phyloP scores from a whole-genome alignment of 257 asterid genomes.

The Solanum gracilifrons region DNA sequence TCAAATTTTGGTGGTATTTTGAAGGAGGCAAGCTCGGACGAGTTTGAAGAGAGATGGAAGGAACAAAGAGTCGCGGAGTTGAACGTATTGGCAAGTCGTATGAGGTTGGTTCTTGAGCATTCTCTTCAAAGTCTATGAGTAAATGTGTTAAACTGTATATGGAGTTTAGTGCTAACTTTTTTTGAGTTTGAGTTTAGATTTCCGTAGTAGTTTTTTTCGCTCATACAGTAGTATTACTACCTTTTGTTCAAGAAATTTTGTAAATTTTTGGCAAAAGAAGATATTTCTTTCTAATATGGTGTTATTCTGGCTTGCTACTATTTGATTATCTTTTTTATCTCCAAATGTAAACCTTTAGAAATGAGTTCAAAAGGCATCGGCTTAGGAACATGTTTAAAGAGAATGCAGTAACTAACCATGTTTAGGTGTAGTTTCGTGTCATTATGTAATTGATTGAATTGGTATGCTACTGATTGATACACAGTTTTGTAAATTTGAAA shows the following conservation, averaged over 20 bases:
- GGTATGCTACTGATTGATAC: neutral
- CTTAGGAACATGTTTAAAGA: neutral
- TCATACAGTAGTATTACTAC: neutral
- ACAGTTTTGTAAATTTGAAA: neutral
- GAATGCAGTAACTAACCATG: neutral
- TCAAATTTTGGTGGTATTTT: slow-evolving; percentile 12
- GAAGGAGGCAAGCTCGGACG: slow-evolving; percentile 2
- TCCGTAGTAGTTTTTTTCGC: neutral
- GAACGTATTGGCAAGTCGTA: slow-evolving; percentile 49
- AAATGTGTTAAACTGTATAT: neutral
- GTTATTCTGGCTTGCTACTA: neutral
- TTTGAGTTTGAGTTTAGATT: neutral
- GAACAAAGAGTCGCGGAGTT: slow-evolving; percentile 60
- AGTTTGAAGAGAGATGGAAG: slow-evolving; percentile 47
- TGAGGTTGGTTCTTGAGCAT: slow-evolving; percentile 60
- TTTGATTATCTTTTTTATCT: neutral
- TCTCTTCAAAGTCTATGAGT: slow-evolving; percentile 39
- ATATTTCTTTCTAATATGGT: neutral
- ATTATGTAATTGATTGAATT: neutral
- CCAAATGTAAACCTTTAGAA: neutral
- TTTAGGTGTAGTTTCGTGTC: neutral
- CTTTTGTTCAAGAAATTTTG: neutral
- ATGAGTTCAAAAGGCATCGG: neutral
- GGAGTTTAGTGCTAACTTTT: neutral
- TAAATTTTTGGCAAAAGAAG: neutral